These are phyloP conservation scores for Lactarius hengduanensis DNA, from an alignment of 768 basidiomycete genomes.

Conservation along the genomic window DNA sequence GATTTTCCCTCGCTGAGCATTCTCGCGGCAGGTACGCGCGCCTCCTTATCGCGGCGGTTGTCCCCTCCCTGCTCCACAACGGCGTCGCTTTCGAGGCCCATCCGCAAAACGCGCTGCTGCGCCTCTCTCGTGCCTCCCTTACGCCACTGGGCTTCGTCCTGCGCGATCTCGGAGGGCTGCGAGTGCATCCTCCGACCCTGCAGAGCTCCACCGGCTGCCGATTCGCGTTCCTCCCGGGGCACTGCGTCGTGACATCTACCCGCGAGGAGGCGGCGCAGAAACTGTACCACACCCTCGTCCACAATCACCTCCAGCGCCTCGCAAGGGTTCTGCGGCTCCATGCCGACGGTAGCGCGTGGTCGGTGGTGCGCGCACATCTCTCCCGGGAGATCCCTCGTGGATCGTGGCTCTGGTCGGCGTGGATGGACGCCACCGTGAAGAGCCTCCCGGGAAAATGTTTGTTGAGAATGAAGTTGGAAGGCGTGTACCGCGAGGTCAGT, in stretches of 20 bases:
- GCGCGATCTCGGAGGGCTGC: constrained; percentile 57
- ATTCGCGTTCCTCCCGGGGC: constrained; percentile 52
- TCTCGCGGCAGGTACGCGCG: constrained; percentile 44
- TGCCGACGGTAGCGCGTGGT: constrained; percentile 51
- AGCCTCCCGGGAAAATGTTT: constrained; percentile 54
- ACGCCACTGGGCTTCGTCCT: constrained; percentile 50
- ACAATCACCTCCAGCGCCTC: constrained; percentile 58
- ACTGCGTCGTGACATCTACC: constrained; percentile 49
- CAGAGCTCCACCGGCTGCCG: constrained; percentile 47
- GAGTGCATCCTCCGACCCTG: constrained; percentile 52
- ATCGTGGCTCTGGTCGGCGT: constrained; percentile 47
- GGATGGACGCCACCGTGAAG: constrained; percentile 36
- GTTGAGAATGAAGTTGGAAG: constrained; percentile 56
- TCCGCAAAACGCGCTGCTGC: constrained; percentile 54
- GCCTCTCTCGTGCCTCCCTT: constrained; percentile 44
- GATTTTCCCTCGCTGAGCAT: not conserved
- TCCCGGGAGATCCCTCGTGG: constrained; percentile 43
- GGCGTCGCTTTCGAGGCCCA: constrained; percentile 64
- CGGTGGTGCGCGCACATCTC: constrained; percentile 48
- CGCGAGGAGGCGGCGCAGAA: constrained; percentile 53
- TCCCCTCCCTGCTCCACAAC: constrained; percentile 52
- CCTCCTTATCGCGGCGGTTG: constrained; percentile 49
- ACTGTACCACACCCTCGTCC: constrained; percentile 59
- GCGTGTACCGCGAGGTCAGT: constrained; percentile 55
- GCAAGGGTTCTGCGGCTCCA: constrained; percentile 54